Base-by-base conservation (phyloP, 2,329 filamentous ascomycete species). In the Penicillium sp. region DNA sequence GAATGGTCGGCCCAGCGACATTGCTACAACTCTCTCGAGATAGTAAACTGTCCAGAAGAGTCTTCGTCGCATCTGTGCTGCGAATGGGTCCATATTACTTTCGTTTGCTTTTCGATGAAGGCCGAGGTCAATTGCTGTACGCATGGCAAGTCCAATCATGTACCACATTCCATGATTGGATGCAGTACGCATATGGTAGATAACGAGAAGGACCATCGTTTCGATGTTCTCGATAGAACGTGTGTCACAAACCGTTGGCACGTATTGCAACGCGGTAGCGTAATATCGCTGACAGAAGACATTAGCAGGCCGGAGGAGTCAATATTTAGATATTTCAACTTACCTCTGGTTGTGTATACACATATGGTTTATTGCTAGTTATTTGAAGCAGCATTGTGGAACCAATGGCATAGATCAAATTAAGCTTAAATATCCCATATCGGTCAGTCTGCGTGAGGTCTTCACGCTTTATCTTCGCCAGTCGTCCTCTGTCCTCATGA, bases 21-120 rank as follows among this genome's bases (percentile, higher is more conserved):
- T 77, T 3, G 80, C 80, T 47, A 82, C 78, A 0, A 78, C 78
- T 31, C 80, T 66, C 54, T 83, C 79, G 0, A 83, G 68, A 11
- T 80, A 78, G 59, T 82, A 83, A 0, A 82, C 77, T 3, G 78
- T 80, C 81, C 80, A 83, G 60, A 83, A 83, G 0, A 83, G 68
- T 8, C 79, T 74, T 10, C 81, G 72, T 16, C 78, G 73, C 64
- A 80, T 73, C 51, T 82, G 78, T 3, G 75, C 71, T 23, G 75
- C 75, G 46, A 77, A 78, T 23, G 72, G 72, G 46, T 78, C 70
- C 29, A 79, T 62, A 50, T 72, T 72, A 27, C 65, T 67, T 57
- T 81, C 78, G 55, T 79, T 77, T 42, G 78, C 77, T 54, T 77
- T 79, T 46, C 79, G 73, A 58, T 83, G 81, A 27, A 83, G 71